Evolutionary conservation across 495 filamentous ascomycete species (phyloP), one percentile per base, ranked within the genome.

Genomic region (Astrocystis sublimbata): DNA sequence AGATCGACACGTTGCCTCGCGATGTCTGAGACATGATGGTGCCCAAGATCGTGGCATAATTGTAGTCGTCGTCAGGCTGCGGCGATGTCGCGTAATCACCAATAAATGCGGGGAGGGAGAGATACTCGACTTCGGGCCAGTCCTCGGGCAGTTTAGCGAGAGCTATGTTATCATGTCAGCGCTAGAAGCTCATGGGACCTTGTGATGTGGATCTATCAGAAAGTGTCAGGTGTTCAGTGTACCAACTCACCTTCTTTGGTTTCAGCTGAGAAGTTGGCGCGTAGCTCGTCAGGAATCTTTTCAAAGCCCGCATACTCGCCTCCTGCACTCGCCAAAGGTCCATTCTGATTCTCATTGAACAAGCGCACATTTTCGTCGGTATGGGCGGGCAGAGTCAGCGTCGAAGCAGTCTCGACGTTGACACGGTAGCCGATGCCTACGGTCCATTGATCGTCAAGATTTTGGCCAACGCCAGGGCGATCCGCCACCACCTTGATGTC

Each of bases 121-220:
- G 35, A 13, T 76, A 83, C 68, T 86, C 83, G 23, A 83, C 67
- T 26, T 87, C 85, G 5, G 85, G 85, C 84, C 84, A 87, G 66
- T 88, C 83, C 0, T 53, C 41, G 0, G 84, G 76, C 46, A 85
- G 69, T 36, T 70, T 67, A 45, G 31, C 13, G 30, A 13, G 0
- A 52, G 49, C n/a, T n/a, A n/a, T n/a, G n/a, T n/a, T n/a, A n/a
- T n/a, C n/a, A n/a, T n/a, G n/a, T n/a, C n/a, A n/a, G n/a, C n/a
- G n/a, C n/a, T n/a, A n/a, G n/a, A n/a, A n/a, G n/a, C n/a, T n/a
- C n/a, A n/a, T n/a, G n/a, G n/a, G n/a, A n/a, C n/a, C n/a, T n/a
- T n/a, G n/a, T n/a, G n/a, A n/a, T n/a, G n/a, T n/a, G n/a, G n/a
- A n/a, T n/a, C n/a, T n/a, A n/a, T n/a, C n/a, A n/a, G n/a, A n/a